Percentiles rank a stretch among this genome's conserved stretches.
Evolutionary conservation across 148 eudicot species (phyloP).

Genomic region (Arctostaphylos glauca): DNA sequence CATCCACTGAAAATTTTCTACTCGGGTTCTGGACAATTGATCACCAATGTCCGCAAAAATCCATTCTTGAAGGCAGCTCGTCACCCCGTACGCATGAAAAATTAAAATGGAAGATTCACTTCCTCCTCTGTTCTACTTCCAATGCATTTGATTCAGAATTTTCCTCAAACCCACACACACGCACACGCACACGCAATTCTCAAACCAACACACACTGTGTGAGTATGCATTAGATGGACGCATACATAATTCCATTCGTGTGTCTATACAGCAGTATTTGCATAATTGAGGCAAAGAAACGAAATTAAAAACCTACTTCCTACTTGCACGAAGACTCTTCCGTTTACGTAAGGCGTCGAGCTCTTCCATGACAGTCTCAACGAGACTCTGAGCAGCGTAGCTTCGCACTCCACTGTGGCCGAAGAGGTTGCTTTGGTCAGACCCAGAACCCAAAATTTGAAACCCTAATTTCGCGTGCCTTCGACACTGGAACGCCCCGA

Average conservation of each 20-base stretch:
- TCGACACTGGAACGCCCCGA: constrained; percentile 9
- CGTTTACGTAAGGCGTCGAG: constrained; percentile 33
- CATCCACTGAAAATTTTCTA: not conserved
- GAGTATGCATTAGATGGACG: not conserved
- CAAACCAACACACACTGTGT: too few species aligned
- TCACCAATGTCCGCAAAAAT: not conserved
- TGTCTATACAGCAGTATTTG: not conserved
- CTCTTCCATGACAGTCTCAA: constrained; percentile 51
- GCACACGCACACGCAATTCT: too few species aligned
- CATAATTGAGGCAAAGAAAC: not conserved
- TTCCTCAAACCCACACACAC: not conserved
- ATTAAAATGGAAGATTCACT: not conserved
- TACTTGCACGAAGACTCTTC: constrained; percentile 29
- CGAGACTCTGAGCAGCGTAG: constrained; percentile 35
- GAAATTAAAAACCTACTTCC: constrained; percentile 34
- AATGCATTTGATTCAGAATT: not conserved
- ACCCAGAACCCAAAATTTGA: constrained; percentile 17
- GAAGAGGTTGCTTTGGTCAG: not conserved
- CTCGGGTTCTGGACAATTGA: not conserved
- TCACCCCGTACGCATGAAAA: not conserved
- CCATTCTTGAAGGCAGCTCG: not conserved
- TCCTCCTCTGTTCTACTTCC: not conserved
- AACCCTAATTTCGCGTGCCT: constrained; percentile 12
- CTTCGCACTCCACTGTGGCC: constrained; percentile 20
- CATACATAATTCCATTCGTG: not conserved